Evolutionary conservation across 768 basidiomycete genomes (phyloP), one percentile per base, ranked within the genome.

Genomic region (Amanita fuliginea): DNA sequence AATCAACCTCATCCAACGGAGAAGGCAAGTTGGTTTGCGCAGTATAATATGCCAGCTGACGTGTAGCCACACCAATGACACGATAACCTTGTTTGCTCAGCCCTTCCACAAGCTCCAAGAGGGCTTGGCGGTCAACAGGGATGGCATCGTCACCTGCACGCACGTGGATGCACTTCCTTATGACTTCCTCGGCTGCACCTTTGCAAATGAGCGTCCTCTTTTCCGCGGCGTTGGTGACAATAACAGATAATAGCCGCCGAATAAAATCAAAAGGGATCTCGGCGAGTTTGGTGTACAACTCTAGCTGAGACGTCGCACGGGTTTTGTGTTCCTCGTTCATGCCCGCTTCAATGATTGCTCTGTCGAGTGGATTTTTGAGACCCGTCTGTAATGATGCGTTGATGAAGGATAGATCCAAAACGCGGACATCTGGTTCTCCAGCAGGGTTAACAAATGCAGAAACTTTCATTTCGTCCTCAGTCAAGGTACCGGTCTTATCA

Each of bases 401-500:
- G 14, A 67, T 55, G 48, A 57, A 67, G 2, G 63, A 62, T 26
- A 65, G 42, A 24, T 62, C 51, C 35, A 56, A 48, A 4, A 59
- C 63, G 37, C 62, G 56, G 22, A 53, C 56, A 1, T 61, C 58
- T 11, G 46, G 19, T 51, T 58, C 59, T 36, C 46, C 46, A 19
- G 14, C n/a, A 10, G 26, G 7, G 24, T 46, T 53, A 22, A 50
- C 16, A 56, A 55, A 52, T 64, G 63, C 34, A 59, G 62, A 7
- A 32, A 45, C 16, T 45, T 45, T 45, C 44, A 45, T 45, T 45
- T 45, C 44, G 30, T 45, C 44, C 32, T 45, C 44, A 19, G 76
- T 77, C 26, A 78, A 59, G 13, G 81, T 83, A 21, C 81, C 81
- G 0, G 81, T 83, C 61, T 82, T 82, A 60, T 83, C 81, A 19